These are phyloP conservation scores for Leucaena leucocephala DNA, from an alignment of 306 rosid species.

Conservation along the genomic window DNA sequence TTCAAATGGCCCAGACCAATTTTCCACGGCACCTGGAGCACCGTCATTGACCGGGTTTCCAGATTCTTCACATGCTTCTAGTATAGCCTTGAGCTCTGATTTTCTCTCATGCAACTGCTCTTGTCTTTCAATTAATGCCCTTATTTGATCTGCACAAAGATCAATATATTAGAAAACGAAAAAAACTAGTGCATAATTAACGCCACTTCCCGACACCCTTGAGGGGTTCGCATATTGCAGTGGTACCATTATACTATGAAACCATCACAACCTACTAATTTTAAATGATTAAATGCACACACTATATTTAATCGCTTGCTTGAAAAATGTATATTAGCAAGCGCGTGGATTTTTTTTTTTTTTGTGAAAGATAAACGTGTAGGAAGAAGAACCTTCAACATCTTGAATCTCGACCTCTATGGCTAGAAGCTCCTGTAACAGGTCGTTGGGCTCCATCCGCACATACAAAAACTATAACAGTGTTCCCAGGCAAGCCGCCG, in stretches of 20 bases:
- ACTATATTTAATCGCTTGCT: neutral
- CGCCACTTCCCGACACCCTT: neutral
- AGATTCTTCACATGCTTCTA: slow-evolving; percentile 68
- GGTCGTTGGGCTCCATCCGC: slow-evolving; percentile 61
- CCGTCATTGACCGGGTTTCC: slow-evolving; percentile 39
- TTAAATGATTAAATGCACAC: neutral
- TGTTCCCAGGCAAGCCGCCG: neutral
- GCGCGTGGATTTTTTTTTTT: too few relatives aligned
- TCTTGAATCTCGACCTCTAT: slow-evolving; percentile 74
- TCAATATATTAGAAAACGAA: neutral
- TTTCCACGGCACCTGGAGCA: slow-evolving; percentile 54
- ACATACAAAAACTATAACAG: neutral
- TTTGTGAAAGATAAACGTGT: neutral
- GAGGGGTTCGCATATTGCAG: neutral
- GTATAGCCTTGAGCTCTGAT: slow-evolving; percentile 66
- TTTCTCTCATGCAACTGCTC: slow-evolving; percentile 74
- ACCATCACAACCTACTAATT: slow-evolving; percentile 18
- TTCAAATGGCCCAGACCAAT: slow-evolving; percentile 75
- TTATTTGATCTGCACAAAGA: slow-evolving; percentile 63
- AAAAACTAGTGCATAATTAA: neutral
- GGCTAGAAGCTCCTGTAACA: slow-evolving; percentile 68
- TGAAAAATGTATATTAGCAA: neutral
- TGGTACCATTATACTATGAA: neutral
- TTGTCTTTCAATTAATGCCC: slow-evolving; percentile 68
- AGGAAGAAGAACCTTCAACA: slow-evolving; percentile 63